Conservation (phyloP, 2,329 filamentous ascomycete genomes). For the Didymella sp. region DNA sequence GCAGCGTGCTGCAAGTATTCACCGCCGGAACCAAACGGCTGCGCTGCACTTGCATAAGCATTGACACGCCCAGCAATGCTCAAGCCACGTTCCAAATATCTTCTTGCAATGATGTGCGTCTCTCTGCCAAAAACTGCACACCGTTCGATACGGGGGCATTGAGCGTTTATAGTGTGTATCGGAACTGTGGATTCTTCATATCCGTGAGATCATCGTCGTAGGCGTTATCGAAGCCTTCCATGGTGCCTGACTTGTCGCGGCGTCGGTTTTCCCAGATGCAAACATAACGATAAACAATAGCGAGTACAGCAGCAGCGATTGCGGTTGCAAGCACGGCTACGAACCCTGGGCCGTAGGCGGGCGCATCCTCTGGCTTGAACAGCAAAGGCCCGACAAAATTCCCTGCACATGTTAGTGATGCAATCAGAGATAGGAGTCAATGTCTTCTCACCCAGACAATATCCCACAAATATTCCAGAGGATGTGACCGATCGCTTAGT, state of each 20-base stretch:
- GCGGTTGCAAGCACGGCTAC: conserved; percentile 51
- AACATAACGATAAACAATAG: conserved; percentile 54
- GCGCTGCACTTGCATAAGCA: not conserved
- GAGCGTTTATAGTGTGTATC: conserved; percentile 24
- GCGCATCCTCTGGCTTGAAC: conserved; percentile 29
- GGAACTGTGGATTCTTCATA: conserved; percentile 32
- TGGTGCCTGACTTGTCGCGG: conserved; percentile 52
- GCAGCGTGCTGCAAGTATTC: not conserved
- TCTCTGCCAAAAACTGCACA: not conserved
- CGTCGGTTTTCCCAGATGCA: conserved; percentile 55
- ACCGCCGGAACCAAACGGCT: not conserved
- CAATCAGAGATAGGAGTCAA: not conserved
- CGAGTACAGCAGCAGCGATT: conserved; percentile 45
- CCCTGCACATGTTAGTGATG: conserved; percentile 25
- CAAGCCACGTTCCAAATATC: not conserved
- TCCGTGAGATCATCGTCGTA: conserved; percentile 63
- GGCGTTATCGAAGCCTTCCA: conserved; percentile 61
- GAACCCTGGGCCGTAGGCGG: conserved; percentile 50
- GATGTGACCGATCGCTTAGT: conserved; percentile 59
- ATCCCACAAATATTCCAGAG: conserved; percentile 60
- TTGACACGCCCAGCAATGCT: not conserved
- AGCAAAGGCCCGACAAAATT: conserved; percentile 45
- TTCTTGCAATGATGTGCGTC: not conserved
- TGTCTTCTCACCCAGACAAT: conserved; percentile 54
- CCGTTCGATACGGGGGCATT: not conserved